phyloP scores from a whole-genome alignment of 768 basidiomycete species.

The Xerocomellus chrysenteron region DNA sequence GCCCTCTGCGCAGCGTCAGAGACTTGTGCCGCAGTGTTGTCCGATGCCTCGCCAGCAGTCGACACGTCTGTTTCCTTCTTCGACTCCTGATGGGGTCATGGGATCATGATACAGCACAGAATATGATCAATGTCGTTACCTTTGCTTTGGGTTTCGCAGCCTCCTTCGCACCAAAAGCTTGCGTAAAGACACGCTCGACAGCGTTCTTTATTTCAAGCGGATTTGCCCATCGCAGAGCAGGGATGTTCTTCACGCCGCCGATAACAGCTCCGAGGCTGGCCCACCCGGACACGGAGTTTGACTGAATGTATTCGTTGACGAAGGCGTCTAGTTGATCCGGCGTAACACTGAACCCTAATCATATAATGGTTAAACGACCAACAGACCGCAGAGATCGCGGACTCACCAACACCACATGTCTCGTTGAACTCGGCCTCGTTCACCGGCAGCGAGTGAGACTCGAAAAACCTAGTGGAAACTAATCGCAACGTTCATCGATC shows the following conservation, averaged over 20 bases:
- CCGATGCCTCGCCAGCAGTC: not conserved
- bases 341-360: conserved; percentile 75
- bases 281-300: conserved; percentile 69
- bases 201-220: conserved; percentile 83
- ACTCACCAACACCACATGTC: conserved; percentile 85
- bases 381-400: not conserved
- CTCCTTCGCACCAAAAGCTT: conserved; percentile 73
- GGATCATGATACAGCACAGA: not conserved
- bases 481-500: conserved; percentile 3
- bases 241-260: conserved; percentile 57
- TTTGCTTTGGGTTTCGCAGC: conserved; percentile 63
- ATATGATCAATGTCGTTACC: conserved; percentile 35
- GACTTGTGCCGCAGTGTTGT: conserved; percentile 28
- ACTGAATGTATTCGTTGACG: conserved; percentile 56
- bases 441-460: conserved; percentile 57
- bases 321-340: conserved; percentile 56
- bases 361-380: conserved; percentile 1
- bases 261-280: conserved; percentile 65
- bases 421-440: conserved; percentile 71
- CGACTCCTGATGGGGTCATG: conserved; percentile 38
- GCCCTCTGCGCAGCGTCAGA: conserved; percentile 38
- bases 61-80: conserved; percentile 43
- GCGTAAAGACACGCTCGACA: conserved; percentile 65
- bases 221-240: conserved; percentile 77
- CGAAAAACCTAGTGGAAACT: conserved; percentile 69